Evolutionary conservation across 371 early-diverging fungal genomes (phyloP).

Genomic region (Dentiscutata heterogama): DNA sequence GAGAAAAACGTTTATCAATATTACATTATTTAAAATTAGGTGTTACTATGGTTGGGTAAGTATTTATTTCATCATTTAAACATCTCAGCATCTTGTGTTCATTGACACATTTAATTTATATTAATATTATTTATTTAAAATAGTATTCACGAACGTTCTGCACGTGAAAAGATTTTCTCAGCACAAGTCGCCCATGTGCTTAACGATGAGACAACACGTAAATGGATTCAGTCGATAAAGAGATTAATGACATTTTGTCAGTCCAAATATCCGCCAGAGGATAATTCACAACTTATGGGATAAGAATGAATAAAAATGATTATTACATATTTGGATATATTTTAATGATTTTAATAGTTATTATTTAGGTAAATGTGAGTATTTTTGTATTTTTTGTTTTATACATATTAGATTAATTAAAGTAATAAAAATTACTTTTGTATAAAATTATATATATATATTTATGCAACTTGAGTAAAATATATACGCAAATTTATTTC

Average conservation of each 20-base stretch:
- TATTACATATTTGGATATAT: background rate
- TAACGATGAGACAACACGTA: slow-evolving; percentile 96
- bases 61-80: background rate
- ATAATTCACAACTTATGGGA: slow-evolving; percentile 46
- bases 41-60: slow-evolving; percentile 58
- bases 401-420: too few species aligned
- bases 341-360: background rate
- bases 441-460: too few species aligned
- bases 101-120: background rate
- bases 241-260: slow-evolving; percentile 97
- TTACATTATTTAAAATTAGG: slow-evolving; percentile 46
- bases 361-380: background rate
- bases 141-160: slow-evolving; percentile 97
- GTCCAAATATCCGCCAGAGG: slow-evolving; percentile 87
- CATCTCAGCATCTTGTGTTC: background rate
- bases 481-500: too few species aligned
- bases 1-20: background rate
- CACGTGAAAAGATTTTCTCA: slow-evolving; percentile 95
- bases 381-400: too few species aligned
- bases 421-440: too few species aligned
- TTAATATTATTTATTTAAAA: background rate
- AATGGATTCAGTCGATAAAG: slow-evolving; percentile 99
- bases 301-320: background rate
- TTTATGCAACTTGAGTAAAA: too few species aligned
- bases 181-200: slow-evolving; percentile 97